These are phyloP conservation scores for Metroxylon sagu DNA, from an alignment of 176 grass and related monocot species.

Conservation along the genomic window DNA sequence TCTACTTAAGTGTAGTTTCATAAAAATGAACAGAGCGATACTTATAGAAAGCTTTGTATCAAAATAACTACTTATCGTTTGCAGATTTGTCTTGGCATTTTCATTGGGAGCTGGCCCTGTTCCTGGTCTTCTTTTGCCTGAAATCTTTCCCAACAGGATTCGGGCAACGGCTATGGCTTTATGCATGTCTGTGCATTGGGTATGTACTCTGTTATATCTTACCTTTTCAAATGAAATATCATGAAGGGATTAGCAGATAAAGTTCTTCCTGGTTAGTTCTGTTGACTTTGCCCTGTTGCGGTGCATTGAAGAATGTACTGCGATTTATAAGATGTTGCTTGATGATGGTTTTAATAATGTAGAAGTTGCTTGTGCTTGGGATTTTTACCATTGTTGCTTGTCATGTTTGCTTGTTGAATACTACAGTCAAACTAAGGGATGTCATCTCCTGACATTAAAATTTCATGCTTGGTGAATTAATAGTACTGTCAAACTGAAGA, in stretches of 20 bases:
- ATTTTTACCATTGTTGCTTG: too few relatives aligned
- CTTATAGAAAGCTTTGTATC: background rate
- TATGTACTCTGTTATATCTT: conserved; percentile 28
- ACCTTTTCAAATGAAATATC: conserved; percentile 1
- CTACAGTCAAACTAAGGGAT: too few relatives aligned
- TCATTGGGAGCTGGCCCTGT: conserved; percentile 92
- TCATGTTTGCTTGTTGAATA: too few relatives aligned
- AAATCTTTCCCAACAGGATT: conserved; percentile 98
- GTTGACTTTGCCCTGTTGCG: too few relatives aligned
- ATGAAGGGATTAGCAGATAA: too few relatives aligned
- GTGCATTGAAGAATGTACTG: too few relatives aligned
- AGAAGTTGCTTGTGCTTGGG: background rate
- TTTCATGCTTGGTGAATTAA: too few relatives aligned
- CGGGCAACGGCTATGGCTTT: conserved; percentile 93
- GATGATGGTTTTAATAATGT: background rate
- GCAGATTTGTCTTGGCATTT: conserved; percentile 97
- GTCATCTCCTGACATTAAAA: too few relatives aligned
- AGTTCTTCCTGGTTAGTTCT: too few relatives aligned
- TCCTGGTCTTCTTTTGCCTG: conserved; percentile 94
- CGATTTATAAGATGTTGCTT: background rate
- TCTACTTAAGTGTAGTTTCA: too few relatives aligned
- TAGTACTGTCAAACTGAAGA: background rate
- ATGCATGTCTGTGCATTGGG: conserved; percentile 98
- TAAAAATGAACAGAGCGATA: too few relatives aligned
- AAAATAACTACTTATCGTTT: conserved; percentile 9